These are phyloP conservation scores for Penicillium sclerotiorum DNA, from an alignment of 2,329 filamentous ascomycete genomes.

Conservation along the genomic window DNA sequence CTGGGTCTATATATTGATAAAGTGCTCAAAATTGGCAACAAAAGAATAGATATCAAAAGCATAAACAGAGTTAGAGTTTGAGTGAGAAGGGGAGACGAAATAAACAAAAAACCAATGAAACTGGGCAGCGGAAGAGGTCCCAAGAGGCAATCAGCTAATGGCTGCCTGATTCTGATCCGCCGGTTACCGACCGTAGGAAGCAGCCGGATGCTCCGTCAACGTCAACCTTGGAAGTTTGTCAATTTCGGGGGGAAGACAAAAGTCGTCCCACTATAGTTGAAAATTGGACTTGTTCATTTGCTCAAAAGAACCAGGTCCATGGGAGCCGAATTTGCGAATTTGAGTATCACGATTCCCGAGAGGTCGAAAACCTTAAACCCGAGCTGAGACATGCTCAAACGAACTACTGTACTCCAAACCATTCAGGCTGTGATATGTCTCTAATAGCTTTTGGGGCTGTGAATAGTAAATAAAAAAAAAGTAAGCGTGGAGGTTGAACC, in stretches of 20 bases:
- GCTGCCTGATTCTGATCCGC: neutral
- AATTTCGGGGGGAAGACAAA: neutral
- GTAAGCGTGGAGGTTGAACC: slow-evolving; percentile 4
- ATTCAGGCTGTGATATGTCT: slow-evolving; percentile 9
- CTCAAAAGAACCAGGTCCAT: too few relatives aligned
- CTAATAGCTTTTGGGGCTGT: too few relatives aligned
- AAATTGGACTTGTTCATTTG: neutral
- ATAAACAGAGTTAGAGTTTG: too few relatives aligned
- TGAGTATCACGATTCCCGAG: slow-evolving; percentile 11
- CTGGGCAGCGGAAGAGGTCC: too few relatives aligned
- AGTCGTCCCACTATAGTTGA: neutral
- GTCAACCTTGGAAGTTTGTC: too few relatives aligned
- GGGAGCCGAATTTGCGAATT: too few relatives aligned
- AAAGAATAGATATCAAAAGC: too few relatives aligned
- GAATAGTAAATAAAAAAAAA: too few relatives aligned
- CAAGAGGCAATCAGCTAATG: neutral
- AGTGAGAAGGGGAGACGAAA: neutral
- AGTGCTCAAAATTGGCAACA: too few relatives aligned
- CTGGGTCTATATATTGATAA: too few relatives aligned
- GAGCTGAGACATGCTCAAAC: slow-evolving; percentile 8
- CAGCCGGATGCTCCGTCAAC: too few relatives aligned
- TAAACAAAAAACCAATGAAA: neutral
- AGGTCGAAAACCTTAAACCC: too few relatives aligned
- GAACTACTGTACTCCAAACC: neutral
- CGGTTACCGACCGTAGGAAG: slow-evolving; percentile 7